These are phyloP conservation scores for Fusarium cicatricum DNA, from an alignment of 2,329 filamentous ascomycete genomes.

Conservation along the genomic window DNA sequence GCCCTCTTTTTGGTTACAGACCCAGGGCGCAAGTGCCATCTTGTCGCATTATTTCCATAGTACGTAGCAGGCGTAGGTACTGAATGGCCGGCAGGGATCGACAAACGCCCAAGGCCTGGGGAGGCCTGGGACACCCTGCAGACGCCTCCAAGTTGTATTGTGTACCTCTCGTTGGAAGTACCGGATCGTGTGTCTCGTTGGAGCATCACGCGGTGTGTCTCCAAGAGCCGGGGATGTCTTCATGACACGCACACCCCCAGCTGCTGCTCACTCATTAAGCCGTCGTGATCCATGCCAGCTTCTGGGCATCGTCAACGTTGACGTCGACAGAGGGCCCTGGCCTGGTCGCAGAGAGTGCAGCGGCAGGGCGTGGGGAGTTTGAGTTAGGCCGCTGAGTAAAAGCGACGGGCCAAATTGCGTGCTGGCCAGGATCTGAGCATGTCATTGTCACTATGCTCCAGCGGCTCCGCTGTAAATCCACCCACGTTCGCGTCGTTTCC, in stretches of 20 bases:
- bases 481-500: conserved; percentile 23
- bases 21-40: background rate
- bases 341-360: conserved; percentile 19
- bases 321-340: background rate
- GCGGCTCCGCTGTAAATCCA: conserved; percentile 29
- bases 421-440: conserved; percentile 43
- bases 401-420: conserved; percentile 35
- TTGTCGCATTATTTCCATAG: background rate
- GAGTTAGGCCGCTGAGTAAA: background rate
- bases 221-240: background rate
- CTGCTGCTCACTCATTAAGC: conserved; percentile 18
- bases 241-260: conserved; percentile 17
- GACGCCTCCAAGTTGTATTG: conserved; percentile 1
- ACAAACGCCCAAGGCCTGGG: conserved; percentile 28
- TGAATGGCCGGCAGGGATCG: conserved; percentile 21
- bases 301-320: background rate
- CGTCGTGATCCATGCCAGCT: conserved; percentile 1
- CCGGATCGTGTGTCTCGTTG: conserved; percentile 21
- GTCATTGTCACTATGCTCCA: conserved; percentile 34
- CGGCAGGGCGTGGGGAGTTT: conserved; percentile 29
- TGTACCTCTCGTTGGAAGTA: conserved; percentile 6
- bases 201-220: conserved; percentile 11
- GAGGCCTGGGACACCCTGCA: conserved; percentile 10
- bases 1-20: conserved; percentile 11
- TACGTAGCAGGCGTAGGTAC: background rate